Evolutionary conservation across 2,329 filamentous ascomycete species (phyloP).

Genomic region (Chalara sp.): DNA sequence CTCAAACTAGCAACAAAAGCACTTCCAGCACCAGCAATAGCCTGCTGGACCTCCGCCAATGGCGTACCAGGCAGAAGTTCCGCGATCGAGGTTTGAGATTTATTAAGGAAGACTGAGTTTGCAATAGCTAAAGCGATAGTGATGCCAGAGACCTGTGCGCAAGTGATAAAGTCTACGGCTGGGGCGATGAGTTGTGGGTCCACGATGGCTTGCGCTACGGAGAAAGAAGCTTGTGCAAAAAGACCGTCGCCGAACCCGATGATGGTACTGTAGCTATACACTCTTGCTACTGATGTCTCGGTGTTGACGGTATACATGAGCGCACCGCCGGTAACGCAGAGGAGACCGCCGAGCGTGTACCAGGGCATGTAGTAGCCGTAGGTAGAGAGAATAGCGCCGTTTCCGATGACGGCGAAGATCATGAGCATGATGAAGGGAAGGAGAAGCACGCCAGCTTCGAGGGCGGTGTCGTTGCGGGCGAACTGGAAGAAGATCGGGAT

Average conservation of each 20-base stretch:
- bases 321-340: constrained; percentile 28
- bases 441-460: constrained; percentile 34
- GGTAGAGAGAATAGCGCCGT: constrained; percentile 27
- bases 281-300: constrained; percentile 16
- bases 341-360: constrained; percentile 29
- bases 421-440: constrained; percentile 31
- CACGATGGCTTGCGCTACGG: constrained; percentile 29
- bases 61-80: constrained; percentile 17
- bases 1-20: constrained; percentile 1
- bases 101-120: constrained; percentile 29
- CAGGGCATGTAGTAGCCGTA: constrained; percentile 34
- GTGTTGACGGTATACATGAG: constrained; percentile 26
- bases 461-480: constrained; percentile 39
- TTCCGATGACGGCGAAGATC: constrained; percentile 27
- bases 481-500: constrained; percentile 46
- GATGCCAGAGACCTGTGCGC: constrained; percentile 26
- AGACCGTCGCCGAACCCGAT: constrained; percentile 33
- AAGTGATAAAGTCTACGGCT: constrained; percentile 29
- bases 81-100: constrained; percentile 19
- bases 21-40: constrained; percentile 14
- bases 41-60: constrained; percentile 14
- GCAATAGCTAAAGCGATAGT: constrained; percentile 29
- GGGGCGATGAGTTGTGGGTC: constrained; percentile 19
- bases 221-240: constrained; percentile 27
- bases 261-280: constrained; percentile 32